These are phyloP conservation scores for Nitzschia sp. DNA, from an alignment of 108 stramenopile species.

Conservation along the genomic window DNA sequence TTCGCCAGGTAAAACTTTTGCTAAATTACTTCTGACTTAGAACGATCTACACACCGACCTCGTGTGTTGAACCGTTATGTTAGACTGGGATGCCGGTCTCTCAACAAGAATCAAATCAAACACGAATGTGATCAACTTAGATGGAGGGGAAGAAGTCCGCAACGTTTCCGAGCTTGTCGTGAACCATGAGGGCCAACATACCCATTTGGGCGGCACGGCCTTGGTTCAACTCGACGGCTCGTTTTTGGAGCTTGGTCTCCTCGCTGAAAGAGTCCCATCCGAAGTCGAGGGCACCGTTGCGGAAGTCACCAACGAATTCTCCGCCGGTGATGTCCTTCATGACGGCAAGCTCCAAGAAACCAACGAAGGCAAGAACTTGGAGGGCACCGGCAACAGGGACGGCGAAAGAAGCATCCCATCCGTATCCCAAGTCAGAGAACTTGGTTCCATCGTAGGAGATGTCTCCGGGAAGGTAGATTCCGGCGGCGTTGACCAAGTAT, in stretches of 20 bases:
- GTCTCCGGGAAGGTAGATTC: slow-evolving; percentile 62
- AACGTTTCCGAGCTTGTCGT: slow-evolving; percentile 56
- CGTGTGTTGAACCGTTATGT: neutral
- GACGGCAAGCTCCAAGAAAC: slow-evolving; percentile 66
- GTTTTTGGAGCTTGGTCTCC: slow-evolving; percentile 65
- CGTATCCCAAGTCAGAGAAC: slow-evolving; percentile 58
- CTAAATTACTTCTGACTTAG: neutral
- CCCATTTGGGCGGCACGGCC: slow-evolving; percentile 77
- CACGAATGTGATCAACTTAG: slow-evolving; percentile 2
- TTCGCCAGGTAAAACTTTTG: neutral
- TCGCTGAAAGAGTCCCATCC: slow-evolving; percentile 71
- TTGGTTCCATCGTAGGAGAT: slow-evolving; percentile 37
- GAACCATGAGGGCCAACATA: slow-evolving; percentile 71
- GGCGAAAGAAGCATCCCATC: slow-evolving; percentile 48
- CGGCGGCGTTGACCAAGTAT: slow-evolving; percentile 45
- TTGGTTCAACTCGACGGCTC: slow-evolving; percentile 78
- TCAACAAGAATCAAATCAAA: neutral
- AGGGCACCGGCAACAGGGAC: slow-evolving; percentile 56
- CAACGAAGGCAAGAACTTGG: slow-evolving; percentile 69
- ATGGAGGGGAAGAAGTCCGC: slow-evolving; percentile 25
- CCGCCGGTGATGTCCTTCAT: slow-evolving; percentile 59
- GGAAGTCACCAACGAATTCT: slow-evolving; percentile 81
- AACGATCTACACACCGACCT: neutral
- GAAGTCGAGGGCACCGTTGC: slow-evolving; percentile 70
- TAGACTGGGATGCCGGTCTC: no score